Base-by-base conservation (phyloP, 257 asterid species). In the Nicotiana otophora region DNA sequence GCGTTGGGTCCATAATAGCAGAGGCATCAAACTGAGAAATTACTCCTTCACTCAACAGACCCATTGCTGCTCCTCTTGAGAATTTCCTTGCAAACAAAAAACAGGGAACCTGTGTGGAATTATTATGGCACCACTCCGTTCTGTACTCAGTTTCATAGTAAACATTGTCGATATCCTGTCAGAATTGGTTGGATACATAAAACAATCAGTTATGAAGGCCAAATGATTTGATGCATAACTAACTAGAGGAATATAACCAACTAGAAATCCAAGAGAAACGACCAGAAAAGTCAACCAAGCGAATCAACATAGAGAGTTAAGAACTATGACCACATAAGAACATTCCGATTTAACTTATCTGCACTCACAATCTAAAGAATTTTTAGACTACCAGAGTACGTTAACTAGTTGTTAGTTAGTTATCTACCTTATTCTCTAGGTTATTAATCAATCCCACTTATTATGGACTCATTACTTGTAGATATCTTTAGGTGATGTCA, bases 61-160 rank as follows among this genome's bases (percentile, higher is more conserved):
- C 97, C 97, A 94, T 91, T 16, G 98, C 99, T 46, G 94, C 99
- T 80, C 95, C 97, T 85, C 72, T 89, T 67, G 99, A 92, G 85
- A 96, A 93, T 66, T 96, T 96, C 88, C 98, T 89, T 10, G 93
- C 97, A 69, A 96, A 94, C 76, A 94, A 78, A 76, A 93, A 96
- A 83, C 99, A 94, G 10, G 93, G 89, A 34, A 88, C 93, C 6
- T 77, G 85, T 10, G 93, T 90, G 7, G 93, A 90, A 80, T 94
- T 94, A 65, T 89, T 91, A 46, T 91, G 87, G 92, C 98, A 96
- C 99, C 98, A 94, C 89, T 94, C 98, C 16, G 93, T 92, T 90
- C 99, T 87, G 84, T 76, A 90, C 88, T 96, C 98, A 9, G 97
- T 87, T 66, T 90, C 94, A 55, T 93, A 93, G 90, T 91, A 92